phyloP scores from a whole-genome alignment of 495 filamentous ascomycete genomes.

The Tuber borchii region DNA sequence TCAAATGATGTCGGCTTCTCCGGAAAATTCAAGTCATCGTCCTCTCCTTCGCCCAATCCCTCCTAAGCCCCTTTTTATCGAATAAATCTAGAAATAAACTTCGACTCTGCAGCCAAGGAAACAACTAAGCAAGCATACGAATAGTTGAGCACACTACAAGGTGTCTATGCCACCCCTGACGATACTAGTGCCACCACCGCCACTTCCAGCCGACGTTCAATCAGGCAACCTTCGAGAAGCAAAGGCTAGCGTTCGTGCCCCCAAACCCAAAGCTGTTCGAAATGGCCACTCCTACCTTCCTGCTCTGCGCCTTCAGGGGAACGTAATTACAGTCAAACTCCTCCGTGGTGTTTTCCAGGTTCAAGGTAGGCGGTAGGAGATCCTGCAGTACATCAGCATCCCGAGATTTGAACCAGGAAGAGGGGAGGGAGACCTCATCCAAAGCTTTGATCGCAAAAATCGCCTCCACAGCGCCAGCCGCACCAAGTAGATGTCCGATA shows the following conservation, averaged over 20 bases:
- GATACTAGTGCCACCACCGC: too few relatives aligned
- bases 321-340: slow-evolving; percentile 86
- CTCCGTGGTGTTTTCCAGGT: slow-evolving; percentile 52
- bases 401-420: background rate
- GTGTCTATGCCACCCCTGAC: background rate
- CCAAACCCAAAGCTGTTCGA: slow-evolving; percentile 98
- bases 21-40: too few relatives aligned
- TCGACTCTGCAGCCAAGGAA: too few relatives aligned
- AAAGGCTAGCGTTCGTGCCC: slow-evolving; percentile 87
- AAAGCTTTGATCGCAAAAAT: slow-evolving; percentile 75
- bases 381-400: slow-evolving; percentile 49
- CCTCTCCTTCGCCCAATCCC: too few relatives aligned
- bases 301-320: slow-evolving; percentile 61
- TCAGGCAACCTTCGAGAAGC: slow-evolving; percentile 54
- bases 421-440: slow-evolving; percentile 54
- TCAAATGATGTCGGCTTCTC: too few relatives aligned
- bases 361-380: slow-evolving; percentile 78
- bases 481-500: slow-evolving; percentile 84
- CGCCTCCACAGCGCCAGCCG: slow-evolving; percentile 82
- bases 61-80: too few relatives aligned
- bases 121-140: too few relatives aligned
- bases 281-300: slow-evolving; percentile 64
- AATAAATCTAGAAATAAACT: too few relatives aligned
- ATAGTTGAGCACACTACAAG: too few relatives aligned
- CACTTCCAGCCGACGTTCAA: background rate